phyloP scores from a whole-genome alignment of 2,329 filamentous ascomycete species.

The Epichloe bromicola region DNA sequence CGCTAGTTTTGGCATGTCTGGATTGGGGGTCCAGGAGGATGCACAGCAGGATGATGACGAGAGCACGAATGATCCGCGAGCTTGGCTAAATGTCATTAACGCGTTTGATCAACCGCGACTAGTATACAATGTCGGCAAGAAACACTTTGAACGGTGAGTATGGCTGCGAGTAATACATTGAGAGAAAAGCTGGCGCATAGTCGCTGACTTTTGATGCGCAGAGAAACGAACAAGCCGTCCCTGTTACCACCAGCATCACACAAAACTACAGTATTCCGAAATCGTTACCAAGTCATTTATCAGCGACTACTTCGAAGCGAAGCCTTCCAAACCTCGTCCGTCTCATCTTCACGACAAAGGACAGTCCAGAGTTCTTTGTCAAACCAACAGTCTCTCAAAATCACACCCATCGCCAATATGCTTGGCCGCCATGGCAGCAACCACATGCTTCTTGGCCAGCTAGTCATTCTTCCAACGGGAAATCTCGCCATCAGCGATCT shows the following conservation, averaged over 20 bases:
- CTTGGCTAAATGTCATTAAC: slow-evolving; percentile 72
- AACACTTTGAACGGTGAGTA: slow-evolving; percentile 70
- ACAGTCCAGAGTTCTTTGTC: slow-evolving; percentile 47
- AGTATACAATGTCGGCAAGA: slow-evolving; percentile 66
- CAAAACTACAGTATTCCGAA: slow-evolving; percentile 76
- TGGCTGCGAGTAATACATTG: background rate
- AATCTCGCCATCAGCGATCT: slow-evolving; percentile 73
- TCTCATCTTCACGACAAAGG: slow-evolving; percentile 46
- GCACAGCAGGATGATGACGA: slow-evolving; percentile 40
- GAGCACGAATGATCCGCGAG: slow-evolving; percentile 52
- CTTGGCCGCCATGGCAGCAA: slow-evolving; percentile 69
- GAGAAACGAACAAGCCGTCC: slow-evolving; percentile 50
- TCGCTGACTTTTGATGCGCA: slow-evolving; percentile 15
- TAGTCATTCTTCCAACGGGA: slow-evolving; percentile 70
- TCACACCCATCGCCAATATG: slow-evolving; percentile 71
- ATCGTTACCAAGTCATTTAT: slow-evolving; percentile 84
- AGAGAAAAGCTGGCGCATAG: background rate
- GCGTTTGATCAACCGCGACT: slow-evolving; percentile 78
- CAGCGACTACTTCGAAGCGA: slow-evolving; percentile 88
- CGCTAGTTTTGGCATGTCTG: slow-evolving; percentile 50
- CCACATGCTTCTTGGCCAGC: slow-evolving; percentile 76
- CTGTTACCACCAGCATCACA: slow-evolving; percentile 65
- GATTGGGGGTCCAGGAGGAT: slow-evolving; percentile 37
- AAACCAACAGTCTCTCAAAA: slow-evolving; percentile 60
- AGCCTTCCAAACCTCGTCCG: slow-evolving; percentile 72